These are phyloP conservation scores for Xylariaceae sp. DNA, from an alignment of 2,329 filamentous ascomycete species.

Conservation along the genomic window DNA sequence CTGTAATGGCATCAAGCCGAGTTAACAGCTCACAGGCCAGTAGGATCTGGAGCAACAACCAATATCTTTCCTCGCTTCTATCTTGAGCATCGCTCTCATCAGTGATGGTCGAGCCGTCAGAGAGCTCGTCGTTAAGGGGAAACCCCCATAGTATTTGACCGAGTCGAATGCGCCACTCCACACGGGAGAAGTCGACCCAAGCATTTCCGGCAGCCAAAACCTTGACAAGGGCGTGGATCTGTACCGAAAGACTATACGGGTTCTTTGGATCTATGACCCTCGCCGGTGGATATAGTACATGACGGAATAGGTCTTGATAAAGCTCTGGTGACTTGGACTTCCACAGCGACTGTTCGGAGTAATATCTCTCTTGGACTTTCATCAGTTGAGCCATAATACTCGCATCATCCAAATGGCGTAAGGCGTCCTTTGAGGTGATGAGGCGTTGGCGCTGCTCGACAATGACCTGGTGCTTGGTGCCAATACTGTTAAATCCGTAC, in stretches of 20 bases:
- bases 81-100: slow-evolving; percentile 47
- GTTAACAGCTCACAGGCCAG: slow-evolving; percentile 63
- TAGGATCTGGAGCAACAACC: slow-evolving; percentile 63
- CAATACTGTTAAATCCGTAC: slow-evolving; percentile 54
- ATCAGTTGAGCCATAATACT: slow-evolving; percentile 56
- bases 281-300: slow-evolving; percentile 55
- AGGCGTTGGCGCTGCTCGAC: slow-evolving; percentile 56
- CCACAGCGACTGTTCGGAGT: slow-evolving; percentile 48
- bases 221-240: slow-evolving; percentile 65
- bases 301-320: slow-evolving; percentile 59
- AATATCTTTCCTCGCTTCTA: slow-evolving; percentile 60
- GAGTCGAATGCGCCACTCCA: slow-evolving; percentile 70
- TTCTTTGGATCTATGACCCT: slow-evolving; percentile 54
- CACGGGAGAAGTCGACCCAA: slow-evolving; percentile 70
- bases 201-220: slow-evolving; percentile 62
- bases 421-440: slow-evolving; percentile 48
- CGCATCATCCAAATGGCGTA: slow-evolving; percentile 52
- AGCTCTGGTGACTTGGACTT: slow-evolving; percentile 50
- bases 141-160: slow-evolving; percentile 68
- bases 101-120: slow-evolving; percentile 49
- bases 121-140: slow-evolving; percentile 47
- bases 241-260: slow-evolving; percentile 61
- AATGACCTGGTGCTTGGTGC: slow-evolving; percentile 51
- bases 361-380: slow-evolving; percentile 53
- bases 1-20: slow-evolving; percentile 59